Conservation (phyloP, 257 asterid genomes). For the Coffea eugenioides region DNA sequence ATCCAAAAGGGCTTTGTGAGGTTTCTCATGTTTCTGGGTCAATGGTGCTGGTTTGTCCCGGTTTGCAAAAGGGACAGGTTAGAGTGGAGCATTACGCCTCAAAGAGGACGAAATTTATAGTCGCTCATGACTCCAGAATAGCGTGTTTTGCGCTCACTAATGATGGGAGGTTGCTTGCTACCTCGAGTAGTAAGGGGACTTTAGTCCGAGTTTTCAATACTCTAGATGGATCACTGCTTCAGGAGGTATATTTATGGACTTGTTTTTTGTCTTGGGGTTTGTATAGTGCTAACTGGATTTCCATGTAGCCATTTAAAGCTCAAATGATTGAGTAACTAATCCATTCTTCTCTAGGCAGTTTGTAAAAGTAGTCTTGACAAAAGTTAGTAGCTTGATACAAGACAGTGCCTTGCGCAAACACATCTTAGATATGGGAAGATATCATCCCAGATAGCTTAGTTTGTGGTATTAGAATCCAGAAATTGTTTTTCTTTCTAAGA, state of each 20-base stretch:
- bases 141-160: slow-evolving; percentile 69
- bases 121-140: slow-evolving; percentile 79
- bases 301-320: background rate
- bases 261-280: background rate
- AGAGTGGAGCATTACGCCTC: slow-evolving; percentile 81
- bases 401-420: background rate
- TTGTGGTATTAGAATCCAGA: no score
- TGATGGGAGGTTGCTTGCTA: slow-evolving; percentile 81
- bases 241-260: slow-evolving; percentile 52
- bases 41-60: slow-evolving; percentile 81
- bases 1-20: slow-evolving; percentile 83
- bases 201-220: slow-evolving; percentile 71
- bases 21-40: slow-evolving; percentile 75
- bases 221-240: slow-evolving; percentile 77
- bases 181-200: slow-evolving; percentile 89
- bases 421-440: background rate
- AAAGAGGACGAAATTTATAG: slow-evolving; percentile 66
- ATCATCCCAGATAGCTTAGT: background rate
- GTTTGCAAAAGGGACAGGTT: slow-evolving; percentile 82
- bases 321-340: background rate
- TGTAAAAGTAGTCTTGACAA: no score
- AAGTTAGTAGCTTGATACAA: background rate
- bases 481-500: no score
- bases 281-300: background rate
- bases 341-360: background rate